These are phyloP conservation scores for Hymenotorrendiella dingleyae DNA, from an alignment of 2,329 filamentous ascomycete species.

Conservation along the genomic window DNA sequence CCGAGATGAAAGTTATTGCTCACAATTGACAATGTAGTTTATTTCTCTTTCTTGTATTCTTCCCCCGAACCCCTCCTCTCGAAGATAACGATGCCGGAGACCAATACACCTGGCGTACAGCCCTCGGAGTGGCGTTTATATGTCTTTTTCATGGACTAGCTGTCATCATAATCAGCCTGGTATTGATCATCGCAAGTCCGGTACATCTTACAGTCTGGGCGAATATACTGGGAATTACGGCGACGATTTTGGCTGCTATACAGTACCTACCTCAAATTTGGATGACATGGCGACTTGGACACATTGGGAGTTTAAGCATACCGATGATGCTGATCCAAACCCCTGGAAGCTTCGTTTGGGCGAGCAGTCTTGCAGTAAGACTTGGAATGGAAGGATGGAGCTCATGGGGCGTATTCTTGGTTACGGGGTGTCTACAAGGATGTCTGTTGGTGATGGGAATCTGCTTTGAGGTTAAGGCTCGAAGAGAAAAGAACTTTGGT, in stretches of 20 bases:
- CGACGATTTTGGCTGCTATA: conserved; percentile 71
- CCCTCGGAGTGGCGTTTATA: conserved; percentile 64
- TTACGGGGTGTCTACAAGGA: conserved; percentile 83
- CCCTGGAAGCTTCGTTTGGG: conserved; percentile 85
- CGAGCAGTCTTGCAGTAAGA: conserved; percentile 72
- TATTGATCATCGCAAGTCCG: conserved; percentile 60
- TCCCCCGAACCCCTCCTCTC: conserved; percentile 56
- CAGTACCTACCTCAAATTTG: conserved; percentile 96
- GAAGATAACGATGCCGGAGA: conserved; percentile 33
- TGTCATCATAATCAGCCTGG: conserved; percentile 60
- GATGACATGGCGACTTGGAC: conserved; percentile 79
- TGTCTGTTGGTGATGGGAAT: conserved; percentile 74
- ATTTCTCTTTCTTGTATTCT: conserved; percentile 90
- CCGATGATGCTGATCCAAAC: conserved; percentile 99
- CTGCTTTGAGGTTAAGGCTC: conserved; percentile 55
- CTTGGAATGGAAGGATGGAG: conserved; percentile 85
- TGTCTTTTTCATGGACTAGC: conserved; percentile 73
- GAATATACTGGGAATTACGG: conserved; percentile 74
- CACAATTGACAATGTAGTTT: conserved; percentile 51
- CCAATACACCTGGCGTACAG: conserved; percentile 68
- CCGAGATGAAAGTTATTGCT: background rate
- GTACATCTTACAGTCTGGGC: conserved; percentile 70
- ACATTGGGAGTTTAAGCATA: conserved; percentile 86
- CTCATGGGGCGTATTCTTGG: conserved; percentile 85
- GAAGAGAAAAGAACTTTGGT: conserved; percentile 11